Evolutionary conservation across 2,329 filamentous ascomycete species (phyloP).

Genomic region (Penicillium sp.): DNA sequence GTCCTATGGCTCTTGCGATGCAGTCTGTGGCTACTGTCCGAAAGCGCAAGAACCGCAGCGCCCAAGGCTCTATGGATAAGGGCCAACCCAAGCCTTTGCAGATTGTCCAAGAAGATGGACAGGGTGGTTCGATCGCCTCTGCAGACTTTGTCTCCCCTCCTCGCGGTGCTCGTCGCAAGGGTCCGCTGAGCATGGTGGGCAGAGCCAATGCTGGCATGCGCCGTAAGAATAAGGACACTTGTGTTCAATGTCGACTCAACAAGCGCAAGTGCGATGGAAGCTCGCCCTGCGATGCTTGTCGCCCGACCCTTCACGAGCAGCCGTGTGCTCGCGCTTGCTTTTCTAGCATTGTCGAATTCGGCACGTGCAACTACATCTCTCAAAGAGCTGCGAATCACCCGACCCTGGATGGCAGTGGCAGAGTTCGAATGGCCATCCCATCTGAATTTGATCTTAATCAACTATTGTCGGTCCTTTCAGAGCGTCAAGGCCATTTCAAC

Average conservation of each 20-base stretch:
- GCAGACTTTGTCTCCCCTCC: constrained; percentile 43
- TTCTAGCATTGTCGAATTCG: constrained; percentile 44
- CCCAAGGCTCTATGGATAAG: constrained; percentile 29
- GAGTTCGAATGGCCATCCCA: constrained; percentile 43
- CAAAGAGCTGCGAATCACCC: constrained; percentile 45
- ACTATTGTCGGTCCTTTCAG: constrained; percentile 37
- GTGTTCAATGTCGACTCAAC: constrained; percentile 44
- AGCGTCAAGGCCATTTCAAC: constrained; percentile 44
- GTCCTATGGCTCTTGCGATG: constrained; percentile 32
- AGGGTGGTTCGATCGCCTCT: constrained; percentile 42
- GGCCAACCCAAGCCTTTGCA: constrained; percentile 35
- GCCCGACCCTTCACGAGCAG: constrained; percentile 42
- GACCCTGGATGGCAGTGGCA: constrained; percentile 33
- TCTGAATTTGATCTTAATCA: constrained; percentile 40
- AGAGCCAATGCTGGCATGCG: constrained; percentile 42
- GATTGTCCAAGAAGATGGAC: constrained; percentile 45
- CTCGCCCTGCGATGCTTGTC: constrained; percentile 43
- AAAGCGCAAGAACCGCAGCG: constrained; percentile 37
- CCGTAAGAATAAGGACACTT: constrained; percentile 46
- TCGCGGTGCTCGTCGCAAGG: constrained; percentile 44
- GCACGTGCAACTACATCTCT: constrained; percentile 48
- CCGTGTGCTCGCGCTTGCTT: constrained; percentile 47
- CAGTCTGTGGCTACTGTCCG: constrained; percentile 32
- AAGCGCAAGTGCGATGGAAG: constrained; percentile 47
- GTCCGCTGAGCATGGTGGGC: constrained; percentile 39